These are phyloP conservation scores for Avena sativa DNA, from an alignment of 176 grass and related monocot genomes.

Conservation along the genomic window DNA sequence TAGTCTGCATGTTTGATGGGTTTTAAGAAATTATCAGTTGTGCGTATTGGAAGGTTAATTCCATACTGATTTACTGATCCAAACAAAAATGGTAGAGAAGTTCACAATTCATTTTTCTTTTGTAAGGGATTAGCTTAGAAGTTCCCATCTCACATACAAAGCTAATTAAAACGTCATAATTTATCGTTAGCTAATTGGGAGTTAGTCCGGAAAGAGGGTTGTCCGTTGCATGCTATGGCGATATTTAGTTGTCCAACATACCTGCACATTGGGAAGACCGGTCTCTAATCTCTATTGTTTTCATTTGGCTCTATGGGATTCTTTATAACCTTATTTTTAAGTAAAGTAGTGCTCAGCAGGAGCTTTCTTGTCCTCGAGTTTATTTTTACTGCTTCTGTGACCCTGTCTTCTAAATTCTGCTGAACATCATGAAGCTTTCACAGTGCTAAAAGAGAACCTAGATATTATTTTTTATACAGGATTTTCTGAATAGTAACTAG, in stretches of 20 bases:
- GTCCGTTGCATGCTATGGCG: neutral
- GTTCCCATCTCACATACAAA: neutral
- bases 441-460: neutral
- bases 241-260: neutral
- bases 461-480: neutral
- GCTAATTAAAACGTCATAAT: neutral
- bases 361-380: neutral
- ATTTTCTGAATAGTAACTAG: neutral
- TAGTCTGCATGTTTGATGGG: neutral
- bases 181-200: too few species aligned
- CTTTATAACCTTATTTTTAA: neutral
- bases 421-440: neutral
- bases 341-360: neutral
- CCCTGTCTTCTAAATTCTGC: neutral
- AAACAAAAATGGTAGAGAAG: neutral
- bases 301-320: neutral
- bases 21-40: neutral
- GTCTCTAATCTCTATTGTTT: neutral
- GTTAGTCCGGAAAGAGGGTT: neutral
- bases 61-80: neutral
- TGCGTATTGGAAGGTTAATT: neutral
- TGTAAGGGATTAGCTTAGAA: neutral
- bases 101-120: neutral
- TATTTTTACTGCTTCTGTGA: neutral
- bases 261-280: neutral